Conservation (phyloP, 2,329 filamentous ascomycete genomes). For the Rutstroemia sp. region DNA sequence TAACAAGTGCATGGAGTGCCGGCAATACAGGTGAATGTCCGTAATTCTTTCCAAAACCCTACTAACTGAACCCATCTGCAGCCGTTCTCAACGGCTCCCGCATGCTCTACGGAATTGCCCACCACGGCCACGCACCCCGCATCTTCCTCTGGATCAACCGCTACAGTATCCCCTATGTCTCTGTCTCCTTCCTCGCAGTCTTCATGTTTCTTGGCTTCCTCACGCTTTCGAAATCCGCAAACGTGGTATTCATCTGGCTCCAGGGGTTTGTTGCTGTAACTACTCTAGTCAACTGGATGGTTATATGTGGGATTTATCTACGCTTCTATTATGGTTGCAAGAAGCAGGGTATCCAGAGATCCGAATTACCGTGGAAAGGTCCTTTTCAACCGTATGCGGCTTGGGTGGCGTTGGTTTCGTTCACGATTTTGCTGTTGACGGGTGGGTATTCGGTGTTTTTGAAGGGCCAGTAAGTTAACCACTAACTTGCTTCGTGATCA, state of each 20-base stretch:
- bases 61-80: not conserved
- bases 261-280: conserved; percentile 54
- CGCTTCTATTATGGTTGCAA: conserved; percentile 47
- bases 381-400: conserved; percentile 49
- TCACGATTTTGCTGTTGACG: conserved; percentile 59
- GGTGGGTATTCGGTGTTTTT: conserved; percentile 60
- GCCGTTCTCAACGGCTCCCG: conserved; percentile 53
- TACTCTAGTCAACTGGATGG: conserved; percentile 56
- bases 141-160: conserved; percentile 48
- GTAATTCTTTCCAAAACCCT: too few species aligned
- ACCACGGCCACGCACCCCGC: conserved; percentile 45
- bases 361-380: conserved; percentile 46
- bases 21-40: conserved; percentile 45
- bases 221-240: conserved; percentile 49
- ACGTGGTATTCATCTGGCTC: conserved; percentile 61
- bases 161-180: conserved; percentile 49
- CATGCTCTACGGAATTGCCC: conserved; percentile 53
- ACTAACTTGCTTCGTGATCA: not conserved
- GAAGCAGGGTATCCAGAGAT: conserved; percentile 44
- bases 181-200: conserved; percentile 44
- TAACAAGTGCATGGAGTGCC: conserved; percentile 64
- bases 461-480: conserved; percentile 35
- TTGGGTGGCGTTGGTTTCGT: conserved; percentile 51
- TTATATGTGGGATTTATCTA: conserved; percentile 52
- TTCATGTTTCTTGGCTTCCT: conserved; percentile 62